phyloP scores from a whole-genome alignment of 106 monocot genomes.

The Platanthera zijinensis region DNA sequence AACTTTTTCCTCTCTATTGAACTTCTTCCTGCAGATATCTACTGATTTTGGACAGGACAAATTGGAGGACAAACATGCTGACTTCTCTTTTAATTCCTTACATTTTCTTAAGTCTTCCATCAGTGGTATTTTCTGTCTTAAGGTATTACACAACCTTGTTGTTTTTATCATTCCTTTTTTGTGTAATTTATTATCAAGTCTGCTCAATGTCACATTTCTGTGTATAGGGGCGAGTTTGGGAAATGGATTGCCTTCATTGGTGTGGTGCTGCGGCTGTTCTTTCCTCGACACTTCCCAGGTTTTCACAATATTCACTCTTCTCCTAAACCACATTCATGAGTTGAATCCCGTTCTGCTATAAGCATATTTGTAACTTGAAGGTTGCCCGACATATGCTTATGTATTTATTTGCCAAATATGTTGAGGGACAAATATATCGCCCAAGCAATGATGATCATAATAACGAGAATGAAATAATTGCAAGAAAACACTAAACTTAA shows the following conservation, averaged over 20 bases:
- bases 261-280: slow-evolving; percentile 71
- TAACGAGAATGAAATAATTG: no score
- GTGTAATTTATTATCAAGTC: neutral
- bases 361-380: no score
- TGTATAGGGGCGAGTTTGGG: slow-evolving; percentile 60
- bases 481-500: no score
- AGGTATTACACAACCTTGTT: slow-evolving; percentile 23
- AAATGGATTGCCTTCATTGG: slow-evolving; percentile 74
- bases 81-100: slow-evolving; percentile 77
- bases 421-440: no score
- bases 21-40: slow-evolving; percentile 36
- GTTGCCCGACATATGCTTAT: no score
- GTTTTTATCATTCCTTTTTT: neutral
- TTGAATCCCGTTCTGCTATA: no score
- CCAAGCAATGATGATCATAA: no score
- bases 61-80: slow-evolving; percentile 84
- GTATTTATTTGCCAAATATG: no score
- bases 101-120: slow-evolving; percentile 71
- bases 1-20: neutral
- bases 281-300: slow-evolving; percentile 68
- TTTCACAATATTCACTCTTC: neutral
- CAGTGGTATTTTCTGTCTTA: slow-evolving; percentile 44
- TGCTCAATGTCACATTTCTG: neutral
- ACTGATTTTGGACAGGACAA: slow-evolving; percentile 70
- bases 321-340: no score